phyloP scores from a whole-genome alignment of 805 yeast species.

The Candida insectorum region DNA sequence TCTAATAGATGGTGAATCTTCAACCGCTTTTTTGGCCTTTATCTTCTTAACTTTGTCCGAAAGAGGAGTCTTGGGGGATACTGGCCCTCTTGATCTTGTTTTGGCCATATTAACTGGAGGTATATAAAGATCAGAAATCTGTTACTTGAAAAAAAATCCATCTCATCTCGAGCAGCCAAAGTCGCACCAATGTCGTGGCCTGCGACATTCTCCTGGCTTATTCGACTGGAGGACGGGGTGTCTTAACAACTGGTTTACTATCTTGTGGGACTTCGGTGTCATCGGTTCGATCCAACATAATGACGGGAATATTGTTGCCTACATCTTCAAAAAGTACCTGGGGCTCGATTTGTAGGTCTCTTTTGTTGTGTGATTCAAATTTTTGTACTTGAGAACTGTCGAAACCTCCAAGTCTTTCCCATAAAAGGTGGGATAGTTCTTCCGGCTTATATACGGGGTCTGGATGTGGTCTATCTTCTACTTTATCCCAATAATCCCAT shows the following conservation, averaged over 20 bases:
- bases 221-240: constrained; percentile 32
- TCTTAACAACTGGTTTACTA: constrained; percentile 23
- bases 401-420: constrained; percentile 42
- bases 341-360: constrained; percentile 27
- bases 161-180: constrained; percentile 13
- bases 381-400: constrained; percentile 33
- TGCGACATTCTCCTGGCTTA: not conserved
- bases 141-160: constrained; percentile 12
- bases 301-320: constrained; percentile 38
- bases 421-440: constrained; percentile 39
- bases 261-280: constrained; percentile 5
- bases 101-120: constrained; percentile 35
- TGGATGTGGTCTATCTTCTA: constrained; percentile 39
- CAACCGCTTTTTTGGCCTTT: constrained; percentile 17
- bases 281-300: constrained; percentile 30
- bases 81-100: constrained; percentile 28
- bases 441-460: constrained; percentile 33
- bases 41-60: constrained; percentile 22
- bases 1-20: constrained; percentile 21
- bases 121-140: constrained; percentile 1
- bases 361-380: constrained; percentile 14
- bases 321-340: constrained; percentile 36
- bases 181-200: constrained; percentile 2
- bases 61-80: constrained; percentile 22
- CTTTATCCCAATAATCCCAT: constrained; percentile 41